Percentiles rank a stretch among this genome's conserved stretches.
Evolutionary conservation across 352 stramenopile genomes (phyloP).

Genomic region (Phytophthora lateralis): DNA sequence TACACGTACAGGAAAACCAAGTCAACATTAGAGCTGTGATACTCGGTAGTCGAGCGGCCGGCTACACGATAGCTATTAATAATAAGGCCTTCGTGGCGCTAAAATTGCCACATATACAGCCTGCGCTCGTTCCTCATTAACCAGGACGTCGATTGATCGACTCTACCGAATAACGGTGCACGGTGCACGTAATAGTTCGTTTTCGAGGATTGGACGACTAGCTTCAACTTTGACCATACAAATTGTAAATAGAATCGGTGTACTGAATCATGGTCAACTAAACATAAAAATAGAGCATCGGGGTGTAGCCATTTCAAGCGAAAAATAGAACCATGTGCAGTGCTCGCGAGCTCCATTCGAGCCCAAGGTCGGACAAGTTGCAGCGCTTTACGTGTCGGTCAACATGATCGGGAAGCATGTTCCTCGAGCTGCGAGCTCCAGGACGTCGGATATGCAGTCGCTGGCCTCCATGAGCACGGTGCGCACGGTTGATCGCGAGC

Average conservation of each 20-base stretch:
- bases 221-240: background rate
- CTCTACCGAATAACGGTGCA: too few species aligned
- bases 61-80: too few species aligned
- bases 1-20: too few species aligned
- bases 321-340: slow-evolving; percentile 17
- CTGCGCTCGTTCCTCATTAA: too few species aligned
- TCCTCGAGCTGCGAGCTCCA: slow-evolving; percentile 29
- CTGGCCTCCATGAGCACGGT: slow-evolving; percentile 39
- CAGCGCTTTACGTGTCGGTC: background rate
- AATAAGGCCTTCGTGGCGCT: background rate
- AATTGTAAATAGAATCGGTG: background rate
- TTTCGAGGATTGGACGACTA: background rate
- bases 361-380: slow-evolving; percentile 1
- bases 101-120: background rate
- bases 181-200: too few species aligned
- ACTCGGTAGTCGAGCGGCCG: too few species aligned
- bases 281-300: background rate
- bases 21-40: too few species aligned
- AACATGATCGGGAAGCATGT: slow-evolving; percentile 48
- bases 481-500: slow-evolving; percentile 67
- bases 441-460: slow-evolving; percentile 47
- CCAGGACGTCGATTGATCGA: too few species aligned
- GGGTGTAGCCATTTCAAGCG: background rate
- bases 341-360: slow-evolving; percentile 5
- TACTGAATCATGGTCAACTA: too few species aligned